These are phyloP conservation scores for Chaetomiaceae sp. DNA, from an alignment of 2,329 filamentous ascomycete genomes.

Conservation along the genomic window DNA sequence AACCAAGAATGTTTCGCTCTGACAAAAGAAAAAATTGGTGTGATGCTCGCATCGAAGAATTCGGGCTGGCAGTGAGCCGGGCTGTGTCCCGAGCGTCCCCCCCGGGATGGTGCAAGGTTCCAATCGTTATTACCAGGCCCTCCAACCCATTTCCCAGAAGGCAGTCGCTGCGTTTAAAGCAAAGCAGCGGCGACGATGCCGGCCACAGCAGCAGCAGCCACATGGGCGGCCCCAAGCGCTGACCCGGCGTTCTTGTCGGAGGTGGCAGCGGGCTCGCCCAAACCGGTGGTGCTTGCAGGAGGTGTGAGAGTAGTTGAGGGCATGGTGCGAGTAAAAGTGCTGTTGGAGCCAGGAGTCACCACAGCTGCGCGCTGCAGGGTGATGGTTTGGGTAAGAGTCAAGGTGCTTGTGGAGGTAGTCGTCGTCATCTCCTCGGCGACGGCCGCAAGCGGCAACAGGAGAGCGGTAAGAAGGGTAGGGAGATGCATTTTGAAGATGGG, in stretches of 20 bases:
- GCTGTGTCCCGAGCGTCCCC: slow-evolving; percentile 1
- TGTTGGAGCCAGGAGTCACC: slow-evolving; percentile 35
- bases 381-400: slow-evolving; percentile 47
- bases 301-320: slow-evolving; percentile 19
- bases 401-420: slow-evolving; percentile 46
- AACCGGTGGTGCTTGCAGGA: slow-evolving; percentile 27
- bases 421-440: slow-evolving; percentile 43
- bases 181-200: slow-evolving; percentile 49
- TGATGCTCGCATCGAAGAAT: slow-evolving; percentile 32
- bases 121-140: too few relatives aligned
- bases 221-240: slow-evolving; percentile 40
- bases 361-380: slow-evolving; percentile 35
- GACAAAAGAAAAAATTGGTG: slow-evolving; percentile 29
- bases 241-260: slow-evolving; percentile 39
- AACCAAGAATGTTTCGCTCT: slow-evolving; percentile 14
- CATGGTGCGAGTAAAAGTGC: slow-evolving; percentile 27
- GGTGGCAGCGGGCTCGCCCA: slow-evolving; percentile 25
- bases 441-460: slow-evolving; percentile 51
- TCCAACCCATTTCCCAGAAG: too few relatives aligned
- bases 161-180: slow-evolving; percentile 39
- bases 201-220: slow-evolving; percentile 47
- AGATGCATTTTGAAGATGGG: slow-evolving; percentile 37
- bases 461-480: slow-evolving; percentile 42
- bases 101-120: too few relatives aligned
- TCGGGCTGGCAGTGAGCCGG: slow-evolving; percentile 21